Base-by-base conservation (phyloP, 306 rosid species). In the Acacia confusa region DNA sequence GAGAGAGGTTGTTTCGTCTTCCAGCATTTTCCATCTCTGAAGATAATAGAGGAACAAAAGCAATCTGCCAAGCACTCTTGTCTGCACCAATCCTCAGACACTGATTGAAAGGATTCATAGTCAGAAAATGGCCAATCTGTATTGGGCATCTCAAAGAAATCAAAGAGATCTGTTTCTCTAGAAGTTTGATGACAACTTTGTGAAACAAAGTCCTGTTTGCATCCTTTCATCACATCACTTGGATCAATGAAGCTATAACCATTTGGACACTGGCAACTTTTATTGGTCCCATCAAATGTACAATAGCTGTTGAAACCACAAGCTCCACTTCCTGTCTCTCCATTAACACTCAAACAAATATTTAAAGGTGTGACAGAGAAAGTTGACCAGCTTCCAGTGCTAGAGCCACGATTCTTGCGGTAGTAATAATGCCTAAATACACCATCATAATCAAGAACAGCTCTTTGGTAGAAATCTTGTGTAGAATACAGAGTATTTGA, bases 281-380 rank as follows among this genome's bases (percentile, higher is more conserved):
- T 50, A 50, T 72, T 63, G 41, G 73, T 60, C 13, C 15, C 41
- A 50, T 72, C 79, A 50, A 28, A 2, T 0, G 22, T 43, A 11
- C 86, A 85, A 44, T 81, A 76, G 80, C 90, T 83, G 69, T 88
- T 88, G 79, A 36, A 82, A 24, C 89, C 91, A 41, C 91, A 89
- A 20, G 79, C 89, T 36, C 89, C 87, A 19, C 86, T 28, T 15
- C 82, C 91, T 2, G 1, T 0, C 0, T 0, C 6, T 1, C 1
- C 73, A 3, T 0, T 0, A 52, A 86, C 25, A 7, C 7, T 4
- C 5, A 6, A 0, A 50, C 91, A 90, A 5, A 87, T 87, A 50
- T 87, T 76, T 17, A 50, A 3, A 34, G 93, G 91, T 61, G 22
- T 16, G 66, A 52, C 44, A 3, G 81, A 61, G 0, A 15, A 2